These are phyloP conservation scores for Pseudocercospora vitis DNA, from an alignment of 2,329 filamentous ascomycete genomes.

Conservation along the genomic window DNA sequence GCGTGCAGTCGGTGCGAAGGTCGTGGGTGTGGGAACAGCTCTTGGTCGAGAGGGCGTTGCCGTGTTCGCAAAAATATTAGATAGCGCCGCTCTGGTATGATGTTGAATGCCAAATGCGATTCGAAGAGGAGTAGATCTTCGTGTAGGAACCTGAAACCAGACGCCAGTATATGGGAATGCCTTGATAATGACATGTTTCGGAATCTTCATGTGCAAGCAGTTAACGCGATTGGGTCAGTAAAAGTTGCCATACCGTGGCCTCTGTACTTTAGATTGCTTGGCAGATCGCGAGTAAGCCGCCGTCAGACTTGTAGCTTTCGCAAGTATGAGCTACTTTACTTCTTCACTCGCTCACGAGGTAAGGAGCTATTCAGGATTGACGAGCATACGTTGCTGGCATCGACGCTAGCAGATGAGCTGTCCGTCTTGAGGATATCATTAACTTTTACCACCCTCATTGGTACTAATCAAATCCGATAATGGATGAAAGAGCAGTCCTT, in stretches of 20 bases:
- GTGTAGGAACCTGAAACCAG: too few relatives aligned
- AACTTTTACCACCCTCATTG: conserved; percentile 59
- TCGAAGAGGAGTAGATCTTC: too few relatives aligned
- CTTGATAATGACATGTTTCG: too few relatives aligned
- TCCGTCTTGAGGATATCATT: conserved; percentile 61
- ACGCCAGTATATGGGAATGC: too few relatives aligned
- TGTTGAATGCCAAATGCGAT: background rate
- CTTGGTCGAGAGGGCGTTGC: conserved; percentile 62
- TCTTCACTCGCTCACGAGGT: conserved; percentile 20
- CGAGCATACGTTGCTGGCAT: conserved; percentile 62
- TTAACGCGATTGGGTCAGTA: too few relatives aligned
- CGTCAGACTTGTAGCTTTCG: too few relatives aligned
- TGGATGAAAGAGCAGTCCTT: too few relatives aligned
- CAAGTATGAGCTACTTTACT: conserved; percentile 26
- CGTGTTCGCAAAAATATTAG: conserved; percentile 63
- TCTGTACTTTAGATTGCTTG: too few relatives aligned
- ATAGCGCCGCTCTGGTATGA: background rate
- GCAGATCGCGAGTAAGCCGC: too few relatives aligned
- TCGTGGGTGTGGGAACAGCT: conserved; percentile 69
- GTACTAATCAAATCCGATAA: too few relatives aligned
- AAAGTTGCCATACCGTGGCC: too few relatives aligned
- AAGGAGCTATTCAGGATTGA: conserved; percentile 17
- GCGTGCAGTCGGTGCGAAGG: conserved; percentile 63
- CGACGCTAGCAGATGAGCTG: conserved; percentile 69
- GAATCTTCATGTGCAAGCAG: too few relatives aligned